Conservation (phyloP, 345 rosid genomes). For the Arabidopsis arenosa region DNA sequence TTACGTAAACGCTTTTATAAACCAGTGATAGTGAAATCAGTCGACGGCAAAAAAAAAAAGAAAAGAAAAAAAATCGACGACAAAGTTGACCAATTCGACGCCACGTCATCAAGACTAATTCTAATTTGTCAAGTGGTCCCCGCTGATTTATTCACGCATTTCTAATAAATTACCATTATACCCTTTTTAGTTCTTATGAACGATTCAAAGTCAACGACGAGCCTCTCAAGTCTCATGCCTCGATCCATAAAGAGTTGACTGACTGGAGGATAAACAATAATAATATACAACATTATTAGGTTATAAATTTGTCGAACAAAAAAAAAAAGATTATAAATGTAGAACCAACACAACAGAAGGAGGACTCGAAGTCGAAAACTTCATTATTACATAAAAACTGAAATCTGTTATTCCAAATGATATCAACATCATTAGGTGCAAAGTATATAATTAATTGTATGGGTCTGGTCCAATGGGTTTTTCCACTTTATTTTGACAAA, state of each 20-base stretch:
- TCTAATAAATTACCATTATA: not conserved
- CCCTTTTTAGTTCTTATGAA: not conserved
- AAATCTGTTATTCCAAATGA: not conserved
- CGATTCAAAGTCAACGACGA: slow-evolving; percentile 38
- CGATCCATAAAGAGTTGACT: not conserved
- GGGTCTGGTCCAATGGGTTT: no score
- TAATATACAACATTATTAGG: no score
- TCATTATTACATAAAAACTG: not conserved
- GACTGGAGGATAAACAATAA: not conserved
- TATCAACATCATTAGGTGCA: slow-evolving; percentile 7
- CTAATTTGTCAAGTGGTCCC: not conserved
- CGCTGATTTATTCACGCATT: not conserved
- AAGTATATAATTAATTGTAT: not conserved
- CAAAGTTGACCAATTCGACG: slow-evolving; percentile 19
- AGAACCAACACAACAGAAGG: not conserved
- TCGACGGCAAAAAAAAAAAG: no score
- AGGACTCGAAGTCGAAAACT: not conserved
- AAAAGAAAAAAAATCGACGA: not conserved
- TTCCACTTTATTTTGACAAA: no score
- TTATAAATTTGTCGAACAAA: no score
- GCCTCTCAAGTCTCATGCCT: not conserved
- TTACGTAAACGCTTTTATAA: no score
- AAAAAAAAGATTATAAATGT: not conserved
- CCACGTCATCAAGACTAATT: slow-evolving; percentile 31
- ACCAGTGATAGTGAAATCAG: no score